A percentile compares a stretch with the other conserved stretches of the same genome.
Evolutionary conservation across 164 flowering plant genomes (phyloP).

Genomic region (Vitis riparia): DNA sequence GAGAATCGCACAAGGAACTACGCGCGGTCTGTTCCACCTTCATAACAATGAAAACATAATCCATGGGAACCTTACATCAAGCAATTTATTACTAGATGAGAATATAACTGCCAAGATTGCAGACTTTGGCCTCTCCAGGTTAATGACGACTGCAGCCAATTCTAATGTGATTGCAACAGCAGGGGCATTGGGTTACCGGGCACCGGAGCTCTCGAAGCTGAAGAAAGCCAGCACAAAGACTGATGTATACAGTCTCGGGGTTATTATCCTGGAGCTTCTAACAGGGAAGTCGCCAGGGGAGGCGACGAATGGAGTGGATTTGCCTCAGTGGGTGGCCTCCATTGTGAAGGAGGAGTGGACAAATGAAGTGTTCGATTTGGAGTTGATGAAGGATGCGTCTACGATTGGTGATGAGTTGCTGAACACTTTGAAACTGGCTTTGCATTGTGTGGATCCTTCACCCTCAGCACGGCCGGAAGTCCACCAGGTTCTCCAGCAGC

Average conservation of each 20-base stretch:
- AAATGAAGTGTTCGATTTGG: slow-evolving; percentile 46
- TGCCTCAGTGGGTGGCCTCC: slow-evolving; percentile 54
- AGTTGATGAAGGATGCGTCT: slow-evolving; percentile 35
- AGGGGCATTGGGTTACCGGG: slow-evolving; percentile 48
- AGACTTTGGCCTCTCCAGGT: slow-evolving; percentile 42
- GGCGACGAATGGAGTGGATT: slow-evolving; percentile 35
- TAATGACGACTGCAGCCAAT: slow-evolving; percentile 43
- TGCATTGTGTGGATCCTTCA: slow-evolving; percentile 26
- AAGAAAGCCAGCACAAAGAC: slow-evolving; percentile 44
- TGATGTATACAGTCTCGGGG: slow-evolving; percentile 55
- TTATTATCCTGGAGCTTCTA: slow-evolving; percentile 42
- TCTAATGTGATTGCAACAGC: slow-evolving; percentile 43
- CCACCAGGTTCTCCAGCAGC: slow-evolving; percentile 18
- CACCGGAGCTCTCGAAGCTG: slow-evolving; percentile 53
- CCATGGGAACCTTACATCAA: slow-evolving; percentile 52
- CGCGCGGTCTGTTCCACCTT: slow-evolving; percentile 38
- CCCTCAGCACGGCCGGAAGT: slow-evolving; percentile 21
- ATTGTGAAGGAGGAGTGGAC: slow-evolving; percentile 61
- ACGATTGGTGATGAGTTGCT: slow-evolving; percentile 25
- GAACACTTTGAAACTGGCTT: slow-evolving; percentile 19
- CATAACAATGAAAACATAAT: slow-evolving; percentile 34
- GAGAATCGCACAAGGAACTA: slow-evolving; percentile 35
- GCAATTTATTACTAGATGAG: slow-evolving; percentile 42
- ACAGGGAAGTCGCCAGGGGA: slow-evolving; percentile 52
- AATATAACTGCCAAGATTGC: slow-evolving; percentile 29